These are phyloP conservation scores for Isoetes taiwanensis DNA, from an alignment of 75 land plant genomes.

Conservation along the genomic window DNA sequence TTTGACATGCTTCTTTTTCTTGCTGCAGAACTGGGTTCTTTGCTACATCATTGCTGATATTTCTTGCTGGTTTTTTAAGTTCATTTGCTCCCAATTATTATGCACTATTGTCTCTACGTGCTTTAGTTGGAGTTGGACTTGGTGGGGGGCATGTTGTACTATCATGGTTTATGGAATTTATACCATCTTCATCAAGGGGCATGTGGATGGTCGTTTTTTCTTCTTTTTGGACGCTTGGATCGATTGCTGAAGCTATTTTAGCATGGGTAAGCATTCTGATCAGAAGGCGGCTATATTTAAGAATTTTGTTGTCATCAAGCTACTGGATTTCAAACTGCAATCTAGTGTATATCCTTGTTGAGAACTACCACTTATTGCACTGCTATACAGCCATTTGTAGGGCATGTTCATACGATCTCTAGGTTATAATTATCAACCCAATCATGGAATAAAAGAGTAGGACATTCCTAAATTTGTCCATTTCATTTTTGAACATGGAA, in stretches of 20 bases:
- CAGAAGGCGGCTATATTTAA: too few species aligned
- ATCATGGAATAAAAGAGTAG: too few species aligned
- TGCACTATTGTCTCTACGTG: conserved; percentile 42
- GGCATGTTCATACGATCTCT: too few species aligned
- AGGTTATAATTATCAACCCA: too few species aligned
- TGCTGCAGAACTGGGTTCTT: conserved; percentile 62
- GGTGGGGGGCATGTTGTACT: conserved; percentile 77
- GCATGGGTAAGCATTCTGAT: conserved; percentile 63
- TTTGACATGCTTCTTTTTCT: background rate
- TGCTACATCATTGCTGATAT: conserved; percentile 55
- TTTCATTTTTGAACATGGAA: too few species aligned
- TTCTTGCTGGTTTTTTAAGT: conserved; percentile 59
- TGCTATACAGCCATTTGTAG: too few species aligned
- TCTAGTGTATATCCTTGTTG: too few species aligned
- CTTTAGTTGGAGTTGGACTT: conserved; percentile 65
- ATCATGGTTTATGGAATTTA: conserved; percentile 85
- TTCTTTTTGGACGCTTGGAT: conserved; percentile 76
- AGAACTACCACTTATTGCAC: too few species aligned
- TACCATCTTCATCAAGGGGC: conserved; percentile 69
- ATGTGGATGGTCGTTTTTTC: conserved; percentile 78
- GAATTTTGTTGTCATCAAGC: too few species aligned
- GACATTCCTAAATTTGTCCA: too few species aligned
- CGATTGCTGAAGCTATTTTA: conserved; percentile 58
- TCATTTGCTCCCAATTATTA: conserved; percentile 58
- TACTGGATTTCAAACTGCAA: too few species aligned